phyloP scores from a whole-genome alignment of 2,329 filamentous ascomycete species.

The Pseudogymnoascus pannorum region DNA sequence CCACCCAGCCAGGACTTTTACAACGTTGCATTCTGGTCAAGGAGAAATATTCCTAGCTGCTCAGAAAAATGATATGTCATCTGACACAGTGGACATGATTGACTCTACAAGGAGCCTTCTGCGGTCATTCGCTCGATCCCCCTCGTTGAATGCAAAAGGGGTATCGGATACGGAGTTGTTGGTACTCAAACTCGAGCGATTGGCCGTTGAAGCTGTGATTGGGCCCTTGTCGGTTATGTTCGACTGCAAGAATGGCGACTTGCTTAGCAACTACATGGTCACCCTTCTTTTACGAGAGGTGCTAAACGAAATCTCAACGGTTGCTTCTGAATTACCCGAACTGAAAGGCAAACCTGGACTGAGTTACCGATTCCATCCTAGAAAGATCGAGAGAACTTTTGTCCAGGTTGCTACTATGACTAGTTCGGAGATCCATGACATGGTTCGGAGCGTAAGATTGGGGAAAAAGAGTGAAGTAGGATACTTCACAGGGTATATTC shows the following conservation, averaged over 20 bases:
- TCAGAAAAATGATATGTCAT: neutral
- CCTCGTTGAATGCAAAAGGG: constrained; percentile 52
- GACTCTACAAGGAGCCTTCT: constrained; percentile 50
- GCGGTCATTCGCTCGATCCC: constrained; percentile 53
- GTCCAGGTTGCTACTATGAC: constrained; percentile 47
- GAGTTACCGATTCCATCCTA: constrained; percentile 48
- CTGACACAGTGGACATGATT: neutral
- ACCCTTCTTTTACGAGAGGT: constrained; percentile 62
- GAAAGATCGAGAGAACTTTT: constrained; percentile 55
- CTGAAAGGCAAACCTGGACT: constrained; percentile 48
- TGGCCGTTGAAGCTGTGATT: constrained; percentile 68
- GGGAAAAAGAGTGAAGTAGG: constrained; percentile 68
- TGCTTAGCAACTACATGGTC: constrained; percentile 60
- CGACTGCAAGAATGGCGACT: constrained; percentile 64
- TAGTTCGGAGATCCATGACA: constrained; percentile 44
- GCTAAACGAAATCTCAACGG: constrained; percentile 63
- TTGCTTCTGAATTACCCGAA: constrained; percentile 71
- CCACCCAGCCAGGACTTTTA: constrained; percentile 33
- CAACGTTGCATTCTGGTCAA: constrained; percentile 32
- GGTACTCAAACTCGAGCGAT: constrained; percentile 66
- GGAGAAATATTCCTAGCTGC: constrained; percentile 33
- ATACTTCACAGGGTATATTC: constrained; percentile 83
- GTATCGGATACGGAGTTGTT: constrained; percentile 56
- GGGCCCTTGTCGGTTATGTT: constrained; percentile 77
- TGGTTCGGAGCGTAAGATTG: constrained; percentile 57